Percentiles rank a stretch among this genome's conserved stretches.
Evolutionary conservation across 2,329 filamentous ascomycete genomes (phyloP).

Genomic region (Botrytis porri): DNA sequence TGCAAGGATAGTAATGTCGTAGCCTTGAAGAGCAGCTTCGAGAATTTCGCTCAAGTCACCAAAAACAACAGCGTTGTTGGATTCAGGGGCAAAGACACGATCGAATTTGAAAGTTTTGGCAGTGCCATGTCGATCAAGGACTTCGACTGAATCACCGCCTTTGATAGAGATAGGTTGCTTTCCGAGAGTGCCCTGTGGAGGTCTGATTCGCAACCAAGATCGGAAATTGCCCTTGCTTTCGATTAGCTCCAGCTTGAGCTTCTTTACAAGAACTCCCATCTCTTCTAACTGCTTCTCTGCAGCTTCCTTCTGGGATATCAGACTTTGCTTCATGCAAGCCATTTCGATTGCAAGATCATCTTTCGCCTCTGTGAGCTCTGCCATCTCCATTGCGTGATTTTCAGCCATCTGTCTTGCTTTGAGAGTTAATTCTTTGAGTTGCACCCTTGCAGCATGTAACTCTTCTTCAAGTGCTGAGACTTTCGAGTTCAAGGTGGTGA

Average conservation of each 20-base stretch:
- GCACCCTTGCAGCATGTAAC: background rate
- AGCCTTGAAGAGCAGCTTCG: constrained; percentile 92
- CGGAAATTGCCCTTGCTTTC: constrained; percentile 4
- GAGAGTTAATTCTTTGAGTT: background rate
- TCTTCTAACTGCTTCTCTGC: background rate
- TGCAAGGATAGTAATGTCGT: constrained; percentile 98
- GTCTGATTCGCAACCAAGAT: background rate
- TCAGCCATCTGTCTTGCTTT: background rate
- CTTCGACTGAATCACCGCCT: background rate
- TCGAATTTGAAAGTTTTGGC: constrained; percentile 88
- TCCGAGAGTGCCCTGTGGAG: background rate
- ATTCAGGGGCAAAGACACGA: constrained; percentile 77
- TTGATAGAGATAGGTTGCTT: background rate
- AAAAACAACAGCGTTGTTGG: constrained; percentile 83
- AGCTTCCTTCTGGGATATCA: background rate
- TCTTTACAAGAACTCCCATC: background rate
- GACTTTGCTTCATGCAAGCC: background rate
- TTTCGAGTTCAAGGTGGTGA: background rate
- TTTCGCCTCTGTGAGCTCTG: background rate
- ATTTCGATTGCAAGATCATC: background rate
- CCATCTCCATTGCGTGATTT: background rate
- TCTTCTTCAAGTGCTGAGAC: constrained; percentile 1
- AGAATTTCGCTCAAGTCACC: constrained; percentile 95
- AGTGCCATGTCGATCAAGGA: constrained; percentile 47
- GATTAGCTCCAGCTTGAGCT: background rate